Conservation (phyloP, 106 monocot species). For the Dendrobium huoshanense region DNA sequence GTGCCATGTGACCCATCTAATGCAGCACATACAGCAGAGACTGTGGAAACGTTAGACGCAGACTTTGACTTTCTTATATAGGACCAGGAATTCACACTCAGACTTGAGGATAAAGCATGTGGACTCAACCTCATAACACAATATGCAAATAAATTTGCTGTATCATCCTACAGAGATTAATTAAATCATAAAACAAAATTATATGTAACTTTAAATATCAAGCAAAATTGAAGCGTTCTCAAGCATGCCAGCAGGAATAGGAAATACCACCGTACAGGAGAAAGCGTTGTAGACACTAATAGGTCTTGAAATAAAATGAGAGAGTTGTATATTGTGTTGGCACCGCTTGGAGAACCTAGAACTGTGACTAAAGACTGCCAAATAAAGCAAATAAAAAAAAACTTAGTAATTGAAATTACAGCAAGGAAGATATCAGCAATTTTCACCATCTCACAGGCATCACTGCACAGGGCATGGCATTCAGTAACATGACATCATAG, state of each 20-base stretch:
- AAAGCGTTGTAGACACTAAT: conserved; percentile 79
- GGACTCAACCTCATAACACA: conserved; percentile 82
- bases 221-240: conserved; percentile 6
- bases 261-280: conserved; percentile 71
- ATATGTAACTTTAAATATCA: not conserved
- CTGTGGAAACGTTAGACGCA: conserved; percentile 26
- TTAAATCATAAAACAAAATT: conserved; percentile 4
- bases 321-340: conserved; percentile 46
- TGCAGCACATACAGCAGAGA: conserved; percentile 19
- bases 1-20: conserved; percentile 25
- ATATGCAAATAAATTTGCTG: conserved; percentile 65
- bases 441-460: not conserved
- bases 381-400: conserved; percentile 7
- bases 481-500: not conserved
- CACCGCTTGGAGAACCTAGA: conserved; percentile 47
- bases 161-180: conserved; percentile 57
- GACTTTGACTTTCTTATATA: conserved; percentile 62
- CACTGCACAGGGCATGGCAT: not conserved
- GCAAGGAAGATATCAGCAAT: not conserved
- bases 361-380: conserved; percentile 74
- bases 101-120: conserved; percentile 60
- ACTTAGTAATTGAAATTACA: conserved; percentile 1
- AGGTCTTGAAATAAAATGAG: conserved; percentile 86
- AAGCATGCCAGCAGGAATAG: not conserved
- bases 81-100: conserved; percentile 56